phyloP scores from a whole-genome alignment of 495 filamentous ascomycete genomes.

The Tuber magnatum region DNA sequence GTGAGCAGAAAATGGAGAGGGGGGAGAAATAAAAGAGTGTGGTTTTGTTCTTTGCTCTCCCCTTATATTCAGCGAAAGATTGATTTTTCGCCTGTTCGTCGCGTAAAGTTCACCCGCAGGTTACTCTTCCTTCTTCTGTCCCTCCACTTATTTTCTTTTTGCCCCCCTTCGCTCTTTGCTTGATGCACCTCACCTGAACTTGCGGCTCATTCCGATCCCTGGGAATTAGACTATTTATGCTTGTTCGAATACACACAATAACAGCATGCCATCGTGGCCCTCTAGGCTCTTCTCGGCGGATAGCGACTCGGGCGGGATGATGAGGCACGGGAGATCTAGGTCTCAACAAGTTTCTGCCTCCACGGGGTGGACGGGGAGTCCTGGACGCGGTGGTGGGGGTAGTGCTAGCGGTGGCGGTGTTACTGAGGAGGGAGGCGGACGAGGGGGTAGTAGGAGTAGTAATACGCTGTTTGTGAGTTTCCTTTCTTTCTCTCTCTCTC shows the following conservation, averaged over 20 bases:
- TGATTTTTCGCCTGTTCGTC: background rate
- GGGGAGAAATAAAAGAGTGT: background rate
- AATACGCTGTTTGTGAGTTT: background rate
- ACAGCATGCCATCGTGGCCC: conserved; percentile 4
- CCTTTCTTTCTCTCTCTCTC: background rate
- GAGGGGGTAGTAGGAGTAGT: background rate
- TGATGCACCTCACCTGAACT: background rate
- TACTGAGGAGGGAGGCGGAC: background rate
- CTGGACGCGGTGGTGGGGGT: conserved; percentile 4
- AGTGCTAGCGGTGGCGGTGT: background rate
- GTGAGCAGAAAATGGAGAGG: background rate
- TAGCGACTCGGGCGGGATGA: background rate
- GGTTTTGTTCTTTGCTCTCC: background rate
- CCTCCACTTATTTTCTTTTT: background rate
- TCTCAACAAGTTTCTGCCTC: background rate
- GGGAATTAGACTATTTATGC: background rate
- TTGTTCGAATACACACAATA: background rate
- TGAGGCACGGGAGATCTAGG: conserved; percentile 1
- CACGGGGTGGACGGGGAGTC: conserved; percentile 3
- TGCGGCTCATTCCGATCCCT: background rate
- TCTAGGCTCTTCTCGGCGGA: background rate
- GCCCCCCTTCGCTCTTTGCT: background rate
- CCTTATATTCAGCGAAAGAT: background rate
- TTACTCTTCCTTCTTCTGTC: background rate
- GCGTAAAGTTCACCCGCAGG: background rate